Percentiles rank a stretch among this genome's conserved stretches.
phyloP scores from a whole-genome alignment of 352 stramenopile genomes.

The Phytophthora cryptogea region DNA sequence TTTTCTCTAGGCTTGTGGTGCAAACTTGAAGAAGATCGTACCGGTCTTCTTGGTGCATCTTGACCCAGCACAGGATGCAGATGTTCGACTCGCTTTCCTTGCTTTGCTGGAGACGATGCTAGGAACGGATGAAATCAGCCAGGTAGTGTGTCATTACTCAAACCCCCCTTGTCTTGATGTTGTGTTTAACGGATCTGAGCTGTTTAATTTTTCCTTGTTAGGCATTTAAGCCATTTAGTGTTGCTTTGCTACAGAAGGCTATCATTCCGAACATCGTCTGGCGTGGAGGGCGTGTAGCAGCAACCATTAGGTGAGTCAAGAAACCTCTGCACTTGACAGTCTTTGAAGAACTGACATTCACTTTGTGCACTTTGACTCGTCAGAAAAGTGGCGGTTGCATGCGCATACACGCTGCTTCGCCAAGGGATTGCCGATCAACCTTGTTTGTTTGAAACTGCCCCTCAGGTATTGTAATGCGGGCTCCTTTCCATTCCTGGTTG shows the following conservation, averaged over 20 bases:
- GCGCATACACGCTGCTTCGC: conserved; percentile 84
- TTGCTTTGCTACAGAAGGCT: conserved; percentile 63
- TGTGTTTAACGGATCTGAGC: not conserved
- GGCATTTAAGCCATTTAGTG: conserved; percentile 70
- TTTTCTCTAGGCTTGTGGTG: conserved; percentile 54
- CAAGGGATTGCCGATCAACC: conserved; percentile 71
- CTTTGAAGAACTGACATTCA: conserved; percentile 8
- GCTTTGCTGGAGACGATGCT: conserved; percentile 88
- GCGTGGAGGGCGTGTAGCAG: conserved; percentile 83
- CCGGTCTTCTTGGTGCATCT: conserved; percentile 73
- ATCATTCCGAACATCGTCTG: conserved; percentile 92
- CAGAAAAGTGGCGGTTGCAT: conserved; percentile 90
- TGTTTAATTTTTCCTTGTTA: conserved; percentile 15
- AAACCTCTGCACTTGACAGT: not conserved
- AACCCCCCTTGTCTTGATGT: not conserved
- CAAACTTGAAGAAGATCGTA: conserved; percentile 60
- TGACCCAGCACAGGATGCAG: conserved; percentile 62
- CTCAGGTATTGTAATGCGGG: conserved; percentile 45
- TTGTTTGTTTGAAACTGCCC: conserved; percentile 84
- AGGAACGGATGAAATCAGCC: conserved; percentile 48
- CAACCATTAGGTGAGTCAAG: conserved; percentile 72
- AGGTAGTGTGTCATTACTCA: conserved; percentile 34
- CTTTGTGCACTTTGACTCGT: conserved; percentile 2
- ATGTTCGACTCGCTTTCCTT: conserved; percentile 81
- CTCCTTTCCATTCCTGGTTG: not conserved